phyloP scores from a whole-genome alignment of 2,329 filamentous ascomycete species.

The Aspergillus fumigatiaffinis region DNA sequence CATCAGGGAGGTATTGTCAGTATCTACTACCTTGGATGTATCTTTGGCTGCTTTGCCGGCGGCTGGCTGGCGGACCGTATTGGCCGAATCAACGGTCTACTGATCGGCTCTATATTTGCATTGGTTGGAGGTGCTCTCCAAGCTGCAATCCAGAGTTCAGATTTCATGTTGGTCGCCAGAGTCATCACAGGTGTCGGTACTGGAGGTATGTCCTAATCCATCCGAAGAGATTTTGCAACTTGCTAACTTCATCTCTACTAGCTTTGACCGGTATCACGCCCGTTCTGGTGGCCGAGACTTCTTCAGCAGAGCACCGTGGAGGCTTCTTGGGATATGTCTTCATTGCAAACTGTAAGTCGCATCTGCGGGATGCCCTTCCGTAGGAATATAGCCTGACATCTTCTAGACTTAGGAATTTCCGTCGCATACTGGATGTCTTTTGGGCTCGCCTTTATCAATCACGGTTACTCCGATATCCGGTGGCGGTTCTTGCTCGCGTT shows the following conservation, averaged over 20 bases:
- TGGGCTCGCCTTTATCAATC: slow-evolving; percentile 31
- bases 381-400: neutral
- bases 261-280: slow-evolving; percentile 49
- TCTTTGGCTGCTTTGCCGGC: slow-evolving; percentile 49
- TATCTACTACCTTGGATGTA: slow-evolving; percentile 52
- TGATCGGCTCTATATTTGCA: slow-evolving; percentile 46
- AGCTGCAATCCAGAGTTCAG: slow-evolving; percentile 41
- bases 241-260: slow-evolving; percentile 13
- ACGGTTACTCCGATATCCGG: slow-evolving; percentile 30
- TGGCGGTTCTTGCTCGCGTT: slow-evolving; percentile 35
- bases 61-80: slow-evolving; percentile 51
- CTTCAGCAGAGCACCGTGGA: slow-evolving; percentile 45
- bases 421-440: slow-evolving; percentile 37
- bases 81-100: slow-evolving; percentile 51
- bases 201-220: slow-evolving; percentile 34
- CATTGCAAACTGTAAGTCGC: slow-evolving; percentile 45
- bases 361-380: neutral
- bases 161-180: slow-evolving; percentile 49
- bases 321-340: slow-evolving; percentile 49
- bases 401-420: slow-evolving; percentile 45
- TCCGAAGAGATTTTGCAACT: neutral
- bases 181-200: slow-evolving; percentile 52
- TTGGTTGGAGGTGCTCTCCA: slow-evolving; percentile 50
- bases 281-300: slow-evolving; percentile 48
- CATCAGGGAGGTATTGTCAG: slow-evolving; percentile 52